These are phyloP conservation scores for Colletotrichum falcatum DNA, from an alignment of 2,329 filamentous ascomycete species.

Conservation along the genomic window DNA sequence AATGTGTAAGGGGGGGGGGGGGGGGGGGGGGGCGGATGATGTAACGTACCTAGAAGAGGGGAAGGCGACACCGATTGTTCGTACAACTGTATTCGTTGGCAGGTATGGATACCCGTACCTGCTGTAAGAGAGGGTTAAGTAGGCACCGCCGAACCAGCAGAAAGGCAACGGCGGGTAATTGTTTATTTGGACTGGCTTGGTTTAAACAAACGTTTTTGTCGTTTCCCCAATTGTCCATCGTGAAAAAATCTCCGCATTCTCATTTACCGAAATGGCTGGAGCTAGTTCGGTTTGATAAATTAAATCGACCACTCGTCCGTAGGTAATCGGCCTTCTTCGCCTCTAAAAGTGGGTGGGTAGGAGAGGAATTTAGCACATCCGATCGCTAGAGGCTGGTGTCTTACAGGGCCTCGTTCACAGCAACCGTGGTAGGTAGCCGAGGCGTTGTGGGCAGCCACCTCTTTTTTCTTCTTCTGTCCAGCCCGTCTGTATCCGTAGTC, in stretches of 20 bases:
- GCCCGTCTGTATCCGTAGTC: background rate
- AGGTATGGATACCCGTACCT: background rate
- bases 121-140: constrained; percentile 2
- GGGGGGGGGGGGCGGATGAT: constrained; percentile 13
- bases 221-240: constrained; percentile 22
- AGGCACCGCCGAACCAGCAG: background rate
- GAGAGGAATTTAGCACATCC: background rate
- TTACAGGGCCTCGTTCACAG: constrained; percentile 23
- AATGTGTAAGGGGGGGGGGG: no score
- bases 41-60: background rate
- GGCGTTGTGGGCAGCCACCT: background rate
- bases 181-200: constrained; percentile 17
- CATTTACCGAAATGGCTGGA: constrained; percentile 21
- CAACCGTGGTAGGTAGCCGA: background rate
- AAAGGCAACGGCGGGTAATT: constrained; percentile 27
- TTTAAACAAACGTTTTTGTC: background rate
- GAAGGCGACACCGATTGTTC: no score
- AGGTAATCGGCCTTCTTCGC: constrained; percentile 18
- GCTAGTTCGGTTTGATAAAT: constrained; percentile 18
- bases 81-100: background rate
- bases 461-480: background rate
- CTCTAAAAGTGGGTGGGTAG: constrained; percentile 29
- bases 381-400: constrained; percentile 22
- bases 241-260: constrained; percentile 23
- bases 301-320: constrained; percentile 23